Evolutionary conservation across 768 basidiomycete species (phyloP).

Genomic region (Phlebiopsis gigantea): DNA sequence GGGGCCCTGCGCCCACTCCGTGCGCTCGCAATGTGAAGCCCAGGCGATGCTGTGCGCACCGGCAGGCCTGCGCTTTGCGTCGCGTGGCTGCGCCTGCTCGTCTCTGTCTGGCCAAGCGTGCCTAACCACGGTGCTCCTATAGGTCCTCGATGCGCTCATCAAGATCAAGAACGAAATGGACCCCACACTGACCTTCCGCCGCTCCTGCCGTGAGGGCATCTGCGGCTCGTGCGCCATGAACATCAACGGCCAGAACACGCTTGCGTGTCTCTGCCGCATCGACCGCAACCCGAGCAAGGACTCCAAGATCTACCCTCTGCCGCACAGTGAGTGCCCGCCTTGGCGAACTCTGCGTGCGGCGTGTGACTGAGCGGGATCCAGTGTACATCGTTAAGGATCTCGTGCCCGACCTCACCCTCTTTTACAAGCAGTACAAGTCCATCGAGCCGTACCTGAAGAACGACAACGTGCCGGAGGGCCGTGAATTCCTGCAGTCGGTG

Average conservation of each 20-base stretch:
- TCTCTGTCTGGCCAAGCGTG: background rate
- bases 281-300: constrained; percentile 69
- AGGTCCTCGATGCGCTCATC: constrained; percentile 89
- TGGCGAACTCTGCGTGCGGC: background rate
- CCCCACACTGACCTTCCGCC: constrained; percentile 93
- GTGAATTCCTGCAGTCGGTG: constrained; percentile 84
- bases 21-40: too few relatives aligned
- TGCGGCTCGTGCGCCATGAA: constrained; percentile 99
- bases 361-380: constrained; percentile 23
- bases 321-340: constrained; percentile 73
- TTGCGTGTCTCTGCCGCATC: constrained; percentile 95
- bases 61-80: too few relatives aligned
- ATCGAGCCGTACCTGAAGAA: constrained; percentile 96
- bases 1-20: too few relatives aligned
- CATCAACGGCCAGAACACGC: constrained; percentile 96
- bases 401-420: constrained; percentile 84
- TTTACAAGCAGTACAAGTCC: constrained; percentile 99
- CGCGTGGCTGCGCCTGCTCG: too few relatives aligned
- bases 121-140: background rate
- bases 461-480: constrained; percentile 79
- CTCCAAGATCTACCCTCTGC: constrained; percentile 92
- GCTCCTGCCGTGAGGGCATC: constrained; percentile 92
- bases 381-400: constrained; percentile 99
- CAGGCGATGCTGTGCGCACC: too few relatives aligned
- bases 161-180: constrained; percentile 99